These are phyloP conservation scores for Akebia trifoliata DNA, from an alignment of 164 flowering plant genomes.

Conservation along the genomic window DNA sequence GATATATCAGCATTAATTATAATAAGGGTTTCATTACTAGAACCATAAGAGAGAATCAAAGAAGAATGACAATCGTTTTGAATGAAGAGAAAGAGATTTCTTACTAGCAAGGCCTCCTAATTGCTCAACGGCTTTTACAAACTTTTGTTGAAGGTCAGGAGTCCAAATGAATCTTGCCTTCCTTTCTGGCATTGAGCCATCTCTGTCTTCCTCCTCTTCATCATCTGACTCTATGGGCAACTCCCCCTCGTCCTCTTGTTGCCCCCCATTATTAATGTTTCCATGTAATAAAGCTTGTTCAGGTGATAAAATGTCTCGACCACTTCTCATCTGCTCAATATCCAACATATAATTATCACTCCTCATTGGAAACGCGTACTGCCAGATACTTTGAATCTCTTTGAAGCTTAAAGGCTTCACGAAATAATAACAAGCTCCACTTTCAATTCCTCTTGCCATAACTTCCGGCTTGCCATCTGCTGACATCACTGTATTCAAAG, in stretches of 20 bases:
- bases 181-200: neutral
- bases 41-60: neutral
- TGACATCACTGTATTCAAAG: slow-evolving; percentile 15
- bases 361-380: neutral
- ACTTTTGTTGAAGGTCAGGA: neutral
- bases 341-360: neutral
- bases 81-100: no score
- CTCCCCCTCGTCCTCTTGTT: neutral
- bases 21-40: neutral
- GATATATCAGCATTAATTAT: neutral
- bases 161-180: slow-evolving; percentile 2
- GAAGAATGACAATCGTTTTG: no score
- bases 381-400: slow-evolving; percentile 6
- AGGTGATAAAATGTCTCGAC: no score
- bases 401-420: slow-evolving; percentile 8
- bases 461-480: neutral
- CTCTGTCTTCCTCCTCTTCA: neutral
- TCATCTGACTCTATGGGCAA: neutral
- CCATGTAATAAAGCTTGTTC: no score
- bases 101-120: slow-evolving; percentile 7
- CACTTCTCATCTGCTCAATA: neutral
- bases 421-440: slow-evolving; percentile 13
- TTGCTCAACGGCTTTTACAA: neutral
- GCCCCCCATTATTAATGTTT: no score
- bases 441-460: slow-evolving; percentile 4